Base-by-base conservation (phyloP, 1,139 yeast species). In the Diutina pseudorugosa region DNA sequence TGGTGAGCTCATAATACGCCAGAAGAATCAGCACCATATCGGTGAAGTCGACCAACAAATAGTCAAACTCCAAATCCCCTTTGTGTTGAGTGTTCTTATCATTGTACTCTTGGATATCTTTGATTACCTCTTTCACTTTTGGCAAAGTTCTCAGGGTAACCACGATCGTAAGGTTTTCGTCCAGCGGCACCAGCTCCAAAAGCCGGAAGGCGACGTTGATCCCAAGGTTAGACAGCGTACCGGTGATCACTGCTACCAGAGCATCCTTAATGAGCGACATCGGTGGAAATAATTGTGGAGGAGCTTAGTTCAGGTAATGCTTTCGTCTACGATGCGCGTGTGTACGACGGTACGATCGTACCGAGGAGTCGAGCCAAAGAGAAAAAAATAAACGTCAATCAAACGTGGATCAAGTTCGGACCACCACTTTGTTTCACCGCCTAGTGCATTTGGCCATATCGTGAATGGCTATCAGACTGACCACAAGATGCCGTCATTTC, bases 71-170 rank as follows among this genome's bases (percentile, higher is more conserved):
- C 7, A 91, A 74, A 41, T 75, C 70, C 0, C 82, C 85, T 3
- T 69, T 62, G 53, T 84, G 73, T 23, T 62, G 54, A 2, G 66
- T 60, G 16, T 60, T 55, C 16, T 67, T 65, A 14, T 67, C 69
- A 25, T 77, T 79, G 62, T 76, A 79, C 6, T 68, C 65, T 56
- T 83, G 80, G 56, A 91, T 80, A 51, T 70, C 64, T 25, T 73
- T 75, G 47, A 90, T 86, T n/a, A 84, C 85, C 55, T 86, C 88
- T 55, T 83, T 82, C 11, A 82, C 96, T 55, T 87, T 80, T 6
- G 96, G 90, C 50, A 93, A 72, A 0, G 96, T 88, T 59, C 98
- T 75, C 2, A 96, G 87, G 0, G 98, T 90, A 11, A 91, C 90
- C 14, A 93, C 80, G 7, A 93, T 71, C 0, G 96, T 90, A 52